These are phyloP conservation scores for Stygiomarasmius scandens DNA, from an alignment of 1,284 basidiomycete species.

Conservation along the genomic window DNA sequence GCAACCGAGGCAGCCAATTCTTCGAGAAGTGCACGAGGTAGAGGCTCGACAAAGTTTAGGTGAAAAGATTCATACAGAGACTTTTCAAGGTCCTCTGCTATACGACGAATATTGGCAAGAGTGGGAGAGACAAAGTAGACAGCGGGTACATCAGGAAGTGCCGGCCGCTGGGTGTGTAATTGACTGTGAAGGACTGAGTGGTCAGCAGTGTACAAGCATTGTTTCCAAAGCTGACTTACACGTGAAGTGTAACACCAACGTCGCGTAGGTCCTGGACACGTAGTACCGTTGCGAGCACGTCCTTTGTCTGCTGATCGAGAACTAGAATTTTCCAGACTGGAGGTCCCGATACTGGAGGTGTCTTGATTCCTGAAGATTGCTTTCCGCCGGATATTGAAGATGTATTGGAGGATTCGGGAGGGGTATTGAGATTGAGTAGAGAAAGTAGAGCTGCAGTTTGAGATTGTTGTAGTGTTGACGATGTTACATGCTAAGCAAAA, in stretches of 20 bases:
- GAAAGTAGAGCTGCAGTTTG: slow-evolving; percentile 76
- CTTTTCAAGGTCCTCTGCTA: slow-evolving; percentile 88
- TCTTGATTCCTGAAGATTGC: slow-evolving; percentile 44
- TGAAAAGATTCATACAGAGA: slow-evolving; percentile 92
- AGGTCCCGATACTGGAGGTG: slow-evolving; percentile 61
- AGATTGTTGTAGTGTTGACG: slow-evolving; percentile 71
- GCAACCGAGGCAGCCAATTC: slow-evolving; percentile 92
- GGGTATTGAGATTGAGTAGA: slow-evolving; percentile 63
- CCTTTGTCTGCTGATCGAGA: slow-evolving; percentile 94
- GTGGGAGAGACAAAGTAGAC: slow-evolving; percentile 97
- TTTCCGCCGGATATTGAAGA: slow-evolving; percentile 38
- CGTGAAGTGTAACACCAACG: slow-evolving; percentile 95
- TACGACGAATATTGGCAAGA: slow-evolving; percentile 82
- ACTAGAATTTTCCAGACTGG: slow-evolving; percentile 97
- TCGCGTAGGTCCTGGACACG: slow-evolving; percentile 96
- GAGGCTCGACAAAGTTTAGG: slow-evolving; percentile 92
- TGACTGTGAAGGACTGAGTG: slow-evolving; percentile 58
- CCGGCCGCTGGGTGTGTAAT: slow-evolving; percentile 86
- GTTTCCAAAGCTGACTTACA: slow-evolving; percentile 57
- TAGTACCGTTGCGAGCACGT: slow-evolving; percentile 92
- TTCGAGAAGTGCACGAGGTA: slow-evolving; percentile 88
- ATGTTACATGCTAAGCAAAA: slow-evolving; percentile 19
- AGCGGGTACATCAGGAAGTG: slow-evolving; percentile 94
- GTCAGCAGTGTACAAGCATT: neutral
- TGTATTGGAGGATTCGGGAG: slow-evolving; percentile 43